These are phyloP conservation scores for Tetrapisispora namnaoensis DNA, from an alignment of 805 yeast genomes.

Conservation along the genomic window DNA sequence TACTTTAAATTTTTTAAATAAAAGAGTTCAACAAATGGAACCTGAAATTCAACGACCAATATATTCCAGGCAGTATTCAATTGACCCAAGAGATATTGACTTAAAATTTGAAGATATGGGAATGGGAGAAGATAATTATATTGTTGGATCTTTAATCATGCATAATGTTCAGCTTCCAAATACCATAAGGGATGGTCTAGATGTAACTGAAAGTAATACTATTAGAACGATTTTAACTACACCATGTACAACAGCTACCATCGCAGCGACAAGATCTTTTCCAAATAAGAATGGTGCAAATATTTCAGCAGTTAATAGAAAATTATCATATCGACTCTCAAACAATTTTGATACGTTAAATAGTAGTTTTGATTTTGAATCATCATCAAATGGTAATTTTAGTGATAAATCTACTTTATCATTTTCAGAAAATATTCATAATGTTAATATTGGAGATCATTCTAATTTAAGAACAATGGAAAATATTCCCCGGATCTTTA, in stretches of 20 bases:
- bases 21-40: not conserved
- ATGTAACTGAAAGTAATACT: not conserved
- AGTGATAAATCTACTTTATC: not conserved
- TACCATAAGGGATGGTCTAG: not conserved
- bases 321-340: not conserved
- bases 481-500: conserved; percentile 8
- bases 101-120: conserved; percentile 6
- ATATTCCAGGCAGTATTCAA: conserved; percentile 5
- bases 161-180: not conserved
- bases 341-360: not conserved
- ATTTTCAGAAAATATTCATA: not conserved
- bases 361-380: conserved; percentile 1
- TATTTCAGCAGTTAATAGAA: not conserved
- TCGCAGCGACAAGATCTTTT: not conserved
- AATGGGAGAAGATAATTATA: conserved; percentile 7
- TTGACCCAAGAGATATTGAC: conserved; percentile 19
- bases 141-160: conserved; percentile 17
- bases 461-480: conserved; percentile 2
- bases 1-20: not conserved
- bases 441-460: no score
- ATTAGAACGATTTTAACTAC: not conserved
- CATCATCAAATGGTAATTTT: not conserved
- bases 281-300: not conserved
- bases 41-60: not conserved
- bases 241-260: conserved; percentile 1